Base-by-base conservation (phyloP, 768 basidiomycete genomes). In the Basidioascus undulatus region DNA sequence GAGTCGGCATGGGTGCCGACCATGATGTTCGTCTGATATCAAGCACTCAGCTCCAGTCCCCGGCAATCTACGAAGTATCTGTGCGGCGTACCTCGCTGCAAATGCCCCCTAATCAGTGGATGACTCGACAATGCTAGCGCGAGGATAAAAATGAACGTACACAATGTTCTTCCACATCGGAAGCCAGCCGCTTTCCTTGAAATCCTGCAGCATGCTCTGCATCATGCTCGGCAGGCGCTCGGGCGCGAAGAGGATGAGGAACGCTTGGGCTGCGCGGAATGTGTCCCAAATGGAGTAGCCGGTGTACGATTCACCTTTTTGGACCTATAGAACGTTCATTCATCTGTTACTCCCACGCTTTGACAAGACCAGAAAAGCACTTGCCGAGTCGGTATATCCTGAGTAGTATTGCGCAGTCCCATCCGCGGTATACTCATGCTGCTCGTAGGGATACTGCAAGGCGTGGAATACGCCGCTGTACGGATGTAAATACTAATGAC, bases 101-200 rank as follows among this genome's bases (percentile, higher is more conserved):
- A n/a, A n/a, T n/a, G n/a, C n/a, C n/a, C n/a, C n/a, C n/a, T n/a
- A n/a, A n/a, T n/a, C n/a, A n/a, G n/a, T n/a, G n/a, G n/a, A n/a
- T n/a, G n/a, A n/a, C n/a, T n/a, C n/a, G n/a, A n/a, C n/a, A n/a
- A n/a, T n/a, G 3, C 30, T 27, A 13, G 9, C 19, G 26, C 2
- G 37, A 19, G 39, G 30, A 43, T 43, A 20, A 47, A 39, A 9
- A 35, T 44, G 47, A 61, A 45, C 35, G 69, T 71, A 71, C 20
- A 76, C 69, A 12, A 82, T 66, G 45, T 82, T 82, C 59, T 81
- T 82, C 80, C 80, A 83, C 78, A 82, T 81, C 0, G 80, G 80
- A 28, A 83, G 58, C 76, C 79, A 79, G 3, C 80, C 80, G 13
- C 76, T 69, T 71, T 65, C 47, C 44, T 64, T 57, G 48, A 72